Percentiles rank a stretch among this genome's conserved stretches.
Conservation (phyloP, 108 stramenopile genomes). For the Skeletonema grethae region DNA sequence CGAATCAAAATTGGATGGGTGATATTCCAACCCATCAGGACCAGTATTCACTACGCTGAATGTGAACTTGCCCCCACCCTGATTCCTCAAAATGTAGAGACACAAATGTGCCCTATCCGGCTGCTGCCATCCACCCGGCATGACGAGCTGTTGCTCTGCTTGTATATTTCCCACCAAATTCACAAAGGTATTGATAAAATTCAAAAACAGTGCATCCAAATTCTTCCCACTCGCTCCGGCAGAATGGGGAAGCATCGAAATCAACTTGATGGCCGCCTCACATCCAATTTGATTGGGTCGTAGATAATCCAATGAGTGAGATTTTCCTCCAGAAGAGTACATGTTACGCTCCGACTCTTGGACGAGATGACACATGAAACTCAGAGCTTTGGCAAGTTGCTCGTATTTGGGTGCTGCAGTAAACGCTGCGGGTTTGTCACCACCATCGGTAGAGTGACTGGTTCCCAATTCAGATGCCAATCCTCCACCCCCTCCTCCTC, state of each 20-base stretch:
- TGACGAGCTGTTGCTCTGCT: slow-evolving; percentile 73
- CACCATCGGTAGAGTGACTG: slow-evolving; percentile 19
- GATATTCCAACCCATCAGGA: slow-evolving; percentile 84
- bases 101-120: slow-evolving; percentile 75
- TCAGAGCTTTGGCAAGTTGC: slow-evolving; percentile 81
- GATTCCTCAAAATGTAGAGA: slow-evolving; percentile 82
- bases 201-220: slow-evolving; percentile 80
- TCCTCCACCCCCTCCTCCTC: slow-evolving; percentile 17
- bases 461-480: slow-evolving; percentile 48
- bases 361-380: slow-evolving; percentile 83
- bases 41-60: slow-evolving; percentile 91
- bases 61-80: slow-evolving; percentile 70
- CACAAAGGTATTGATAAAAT: slow-evolving; percentile 89
- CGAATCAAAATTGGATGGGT: slow-evolving; percentile 79
- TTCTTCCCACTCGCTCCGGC: slow-evolving; percentile 80
- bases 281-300: slow-evolving; percentile 74
- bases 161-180: slow-evolving; percentile 79
- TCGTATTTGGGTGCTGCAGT: slow-evolving; percentile 73
- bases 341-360: slow-evolving; percentile 65
- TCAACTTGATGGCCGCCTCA: slow-evolving; percentile 85
- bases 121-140: slow-evolving; percentile 92
- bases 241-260: slow-evolving; percentile 80
- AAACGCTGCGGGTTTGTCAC: slow-evolving; percentile 17
- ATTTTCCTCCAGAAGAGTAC: slow-evolving; percentile 32
- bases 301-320: slow-evolving; percentile 61